Base-by-base conservation (phyloP, 805 yeast genomes). In the Zygosaccharomyces bisporus region DNA sequence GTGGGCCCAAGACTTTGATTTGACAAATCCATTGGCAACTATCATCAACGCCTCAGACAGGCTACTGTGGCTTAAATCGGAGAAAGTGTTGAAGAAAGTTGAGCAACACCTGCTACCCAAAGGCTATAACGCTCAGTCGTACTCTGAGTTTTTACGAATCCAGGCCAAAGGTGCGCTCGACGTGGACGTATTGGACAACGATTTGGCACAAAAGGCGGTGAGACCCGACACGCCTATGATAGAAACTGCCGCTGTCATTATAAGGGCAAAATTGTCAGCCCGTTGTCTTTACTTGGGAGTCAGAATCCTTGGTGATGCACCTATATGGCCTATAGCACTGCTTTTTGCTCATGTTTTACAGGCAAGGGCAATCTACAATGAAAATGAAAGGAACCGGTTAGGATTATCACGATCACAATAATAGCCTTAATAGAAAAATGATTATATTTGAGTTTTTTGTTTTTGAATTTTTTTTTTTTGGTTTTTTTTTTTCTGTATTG, bases 271-370 rank as follows among this genome's bases (percentile, higher is more conserved):
- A 58, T 68, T 78, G 41, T 77, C 81, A 14, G 70, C 75, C 40
- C 75, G 80, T 57, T 72, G 81, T 16, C 64, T 85, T 32, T 80
- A 82, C 44, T 64, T 85, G 30, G 95, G 93, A 32, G 85, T 85
- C 9, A 69, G 88, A 54, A 81, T 85, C 23, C 69, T 85, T 41
- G 88, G 89, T 3, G 93, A 85, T 68, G 90, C 90, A 0, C 93
- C 93, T 12, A 83, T 85, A 19, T 85, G 95, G 95, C 93, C 93
- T 0, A 74, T 84, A 40, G 86, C 89, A 0, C 67, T 85, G 61
- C 76, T 82, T 14, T 83, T 84, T 68, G 91, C 91, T 0, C 91
- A 84, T 58, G 89, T 88, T 2, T 69, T 84, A 55, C 84, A 82
- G 58, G 75, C 80, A 24, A 74, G 89, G 56, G 80, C 82, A 4